Conservation (phyloP, 495 filamentous ascomycete genomes). For the Xylaria nigripes region DNA sequence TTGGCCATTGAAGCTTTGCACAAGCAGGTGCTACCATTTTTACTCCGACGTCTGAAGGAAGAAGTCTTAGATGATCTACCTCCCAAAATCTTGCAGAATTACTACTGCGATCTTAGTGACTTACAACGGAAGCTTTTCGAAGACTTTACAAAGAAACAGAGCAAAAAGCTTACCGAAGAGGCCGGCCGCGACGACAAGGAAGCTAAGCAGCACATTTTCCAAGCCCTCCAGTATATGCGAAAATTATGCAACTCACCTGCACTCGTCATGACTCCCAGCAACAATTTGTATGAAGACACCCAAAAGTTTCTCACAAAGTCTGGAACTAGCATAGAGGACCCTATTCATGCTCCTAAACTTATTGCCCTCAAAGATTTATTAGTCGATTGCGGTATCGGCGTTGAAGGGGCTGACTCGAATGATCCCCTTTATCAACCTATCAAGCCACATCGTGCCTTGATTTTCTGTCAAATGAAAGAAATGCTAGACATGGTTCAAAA, state of each 20-base stretch:
- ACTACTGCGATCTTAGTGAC: slow-evolving; percentile 97
- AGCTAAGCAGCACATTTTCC: slow-evolving; percentile 97
- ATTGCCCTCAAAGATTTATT: slow-evolving; percentile 81
- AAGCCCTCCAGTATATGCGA: slow-evolving; percentile 97
- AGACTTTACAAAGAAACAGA: slow-evolving; percentile 88
- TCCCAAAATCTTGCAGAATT: slow-evolving; percentile 98
- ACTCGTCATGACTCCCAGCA: slow-evolving; percentile 85
- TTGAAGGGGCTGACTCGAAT: slow-evolving; percentile 58
- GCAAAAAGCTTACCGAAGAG: slow-evolving; percentile 69
- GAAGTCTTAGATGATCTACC: slow-evolving; percentile 94
- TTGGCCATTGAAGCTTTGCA: slow-evolving; percentile 94
- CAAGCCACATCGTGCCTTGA: slow-evolving; percentile 86
- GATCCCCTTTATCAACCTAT: slow-evolving; percentile 60
- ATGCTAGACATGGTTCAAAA: slow-evolving; percentile 98
- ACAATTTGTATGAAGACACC: slow-evolving; percentile 82
- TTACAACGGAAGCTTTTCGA: slow-evolving; percentile 92
- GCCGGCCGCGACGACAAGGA: slow-evolving; percentile 74
- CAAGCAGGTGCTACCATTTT: slow-evolving; percentile 95
- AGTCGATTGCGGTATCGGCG: slow-evolving; percentile 90
- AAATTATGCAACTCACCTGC: slow-evolving; percentile 97
- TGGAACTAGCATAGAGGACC: slow-evolving; percentile 70
- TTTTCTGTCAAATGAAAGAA: slow-evolving; percentile 99
- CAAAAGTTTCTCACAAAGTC: slow-evolving; percentile 63
- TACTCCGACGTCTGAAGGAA: slow-evolving; percentile 93
- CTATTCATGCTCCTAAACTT: slow-evolving; percentile 86